Base-by-base conservation (phyloP, 2,329 filamentous ascomycete genomes). In the Bretziella fagacearum region DNA sequence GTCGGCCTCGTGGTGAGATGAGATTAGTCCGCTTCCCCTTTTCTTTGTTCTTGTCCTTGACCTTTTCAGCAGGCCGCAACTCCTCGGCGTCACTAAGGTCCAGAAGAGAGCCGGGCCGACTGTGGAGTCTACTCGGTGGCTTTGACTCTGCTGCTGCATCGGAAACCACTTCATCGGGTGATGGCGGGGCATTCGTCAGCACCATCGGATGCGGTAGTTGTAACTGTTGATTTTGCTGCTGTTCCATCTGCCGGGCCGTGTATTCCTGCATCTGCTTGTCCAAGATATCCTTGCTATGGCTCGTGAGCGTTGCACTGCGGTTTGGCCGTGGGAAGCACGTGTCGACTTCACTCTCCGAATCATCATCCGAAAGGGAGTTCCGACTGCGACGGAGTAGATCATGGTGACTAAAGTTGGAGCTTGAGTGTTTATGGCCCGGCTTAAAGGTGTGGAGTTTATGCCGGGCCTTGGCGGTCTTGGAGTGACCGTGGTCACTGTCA, bases 241-340 rank as follows among this genome's bases (percentile, higher is more conserved):
- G 65, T 10, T 60, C 59, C 4, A 65, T 66, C 55, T 78, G 73
- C 51, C 66, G 67, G 4, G 69, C 69, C 51, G 77, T 65, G 62
- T 76, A 70, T 49, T 77, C 72, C 49, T 69, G 60, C 72, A 78
- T 77, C 55, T 77, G 74, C 56, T 72, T 75, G 52, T 75, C 71
- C 10, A 78, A 59, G 10, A 77, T 60, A 48, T 74, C 69, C 51
- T 67, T 69, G 20, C 63, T 65, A 13, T 51, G 46, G 53, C 66
- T 70, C 40, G 65, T 67, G 47, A 68, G 63, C 1, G 70, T 74
- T 8, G 64, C 66, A 13, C 59, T 63, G 30, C 67, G 65, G 18
- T 55, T 59, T 44, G 63, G 59, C 52, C 57, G 59, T 42, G 57
- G 63, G 22, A 61, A 61, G 49, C 56, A 57, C 6, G 48, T 54